A percentile compares a stretch with the other conserved stretches of the same genome.
phyloP scores from a whole-genome alignment of 169 alveolate species.

The Plasmodium reichenowi region DNA sequence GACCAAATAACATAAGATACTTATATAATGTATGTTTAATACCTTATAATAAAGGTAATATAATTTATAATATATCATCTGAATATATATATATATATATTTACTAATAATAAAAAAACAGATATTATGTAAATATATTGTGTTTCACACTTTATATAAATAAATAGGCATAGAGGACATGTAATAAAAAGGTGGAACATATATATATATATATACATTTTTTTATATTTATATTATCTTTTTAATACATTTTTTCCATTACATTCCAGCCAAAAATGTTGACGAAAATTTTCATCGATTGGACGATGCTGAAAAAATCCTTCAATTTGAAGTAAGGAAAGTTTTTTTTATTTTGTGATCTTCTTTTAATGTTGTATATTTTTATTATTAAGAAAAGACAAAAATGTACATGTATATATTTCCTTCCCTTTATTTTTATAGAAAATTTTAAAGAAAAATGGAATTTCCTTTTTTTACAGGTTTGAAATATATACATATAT shows the following conservation, averaged over 20 bases:
- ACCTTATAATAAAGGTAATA: slow-evolving; percentile 83
- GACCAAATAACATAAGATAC: slow-evolving; percentile 81
- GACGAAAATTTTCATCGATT: slow-evolving; percentile 55
- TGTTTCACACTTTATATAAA: too few species aligned
- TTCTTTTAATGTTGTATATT: not conserved
- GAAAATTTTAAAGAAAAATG: slow-evolving; percentile 57
- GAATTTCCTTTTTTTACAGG: slow-evolving; percentile 75
- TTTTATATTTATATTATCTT: not conserved
- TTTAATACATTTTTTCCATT: not conserved
- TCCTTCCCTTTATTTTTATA: slow-evolving; percentile 12
- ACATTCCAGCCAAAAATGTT: slow-evolving; percentile 48
- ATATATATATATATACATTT: not conserved
- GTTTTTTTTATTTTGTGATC: not conserved
- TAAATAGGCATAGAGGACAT: too few species aligned
- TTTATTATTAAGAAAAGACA: not conserved
- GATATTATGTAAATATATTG: too few species aligned
- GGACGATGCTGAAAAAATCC: slow-evolving; percentile 54
- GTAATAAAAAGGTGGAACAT: too few species aligned
- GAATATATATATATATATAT: slow-evolving; percentile 43
- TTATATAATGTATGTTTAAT: slow-evolving; percentile 83
- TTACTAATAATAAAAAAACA: not conserved
- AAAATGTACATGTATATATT: not conserved
- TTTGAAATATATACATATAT: not conserved
- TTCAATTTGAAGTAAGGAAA: slow-evolving; percentile 46
- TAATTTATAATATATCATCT: not conserved